Conservation (phyloP, 176 grass and related monocot species). For the Avena sativa region DNA sequence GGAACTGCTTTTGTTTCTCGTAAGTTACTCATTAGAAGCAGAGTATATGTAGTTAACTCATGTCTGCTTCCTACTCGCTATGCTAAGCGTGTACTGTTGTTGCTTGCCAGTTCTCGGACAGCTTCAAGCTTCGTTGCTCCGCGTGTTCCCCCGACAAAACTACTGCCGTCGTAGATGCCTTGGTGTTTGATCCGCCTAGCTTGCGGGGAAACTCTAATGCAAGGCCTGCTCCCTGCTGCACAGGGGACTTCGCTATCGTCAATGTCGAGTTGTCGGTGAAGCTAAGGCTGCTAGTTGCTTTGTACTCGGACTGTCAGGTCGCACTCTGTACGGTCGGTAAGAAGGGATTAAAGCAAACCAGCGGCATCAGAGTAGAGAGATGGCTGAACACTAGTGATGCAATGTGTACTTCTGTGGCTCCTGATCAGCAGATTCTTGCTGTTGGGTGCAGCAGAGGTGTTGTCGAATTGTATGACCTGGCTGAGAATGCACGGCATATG, state of each 20-base stretch:
- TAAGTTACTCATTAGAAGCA: conserved; percentile 44
- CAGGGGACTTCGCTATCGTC: conserved; percentile 65
- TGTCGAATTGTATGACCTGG: conserved; percentile 92
- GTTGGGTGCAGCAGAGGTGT: conserved; percentile 89
- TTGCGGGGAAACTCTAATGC: conserved; percentile 43
- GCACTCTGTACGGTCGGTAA: conserved; percentile 80
- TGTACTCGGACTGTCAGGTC: conserved; percentile 88
- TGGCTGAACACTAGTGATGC: conserved; percentile 75
- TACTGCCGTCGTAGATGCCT: conserved; percentile 42
- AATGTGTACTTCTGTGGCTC: conserved; percentile 85
- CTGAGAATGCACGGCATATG: conserved; percentile 69
- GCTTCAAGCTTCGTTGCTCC: conserved; percentile 73
- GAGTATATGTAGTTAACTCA: background rate
- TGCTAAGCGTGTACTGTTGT: conserved; percentile 40
- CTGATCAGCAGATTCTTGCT: conserved; percentile 92
- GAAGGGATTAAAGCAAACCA: conserved; percentile 82
- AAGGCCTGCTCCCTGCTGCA: conserved; percentile 64
- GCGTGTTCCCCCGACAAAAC: conserved; percentile 58
- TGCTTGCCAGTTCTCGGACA: conserved; percentile 72
- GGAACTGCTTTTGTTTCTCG: conserved; percentile 60
- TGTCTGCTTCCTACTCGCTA: conserved; percentile 32
- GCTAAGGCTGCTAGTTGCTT: conserved; percentile 74
- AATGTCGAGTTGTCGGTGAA: conserved; percentile 82
- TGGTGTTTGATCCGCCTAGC: conserved; percentile 62
- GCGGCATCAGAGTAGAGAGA: conserved; percentile 70